These are phyloP conservation scores for Erythrobasidium yunnanense DNA, from an alignment of 768 basidiomycete genomes.

Conservation along the genomic window DNA sequence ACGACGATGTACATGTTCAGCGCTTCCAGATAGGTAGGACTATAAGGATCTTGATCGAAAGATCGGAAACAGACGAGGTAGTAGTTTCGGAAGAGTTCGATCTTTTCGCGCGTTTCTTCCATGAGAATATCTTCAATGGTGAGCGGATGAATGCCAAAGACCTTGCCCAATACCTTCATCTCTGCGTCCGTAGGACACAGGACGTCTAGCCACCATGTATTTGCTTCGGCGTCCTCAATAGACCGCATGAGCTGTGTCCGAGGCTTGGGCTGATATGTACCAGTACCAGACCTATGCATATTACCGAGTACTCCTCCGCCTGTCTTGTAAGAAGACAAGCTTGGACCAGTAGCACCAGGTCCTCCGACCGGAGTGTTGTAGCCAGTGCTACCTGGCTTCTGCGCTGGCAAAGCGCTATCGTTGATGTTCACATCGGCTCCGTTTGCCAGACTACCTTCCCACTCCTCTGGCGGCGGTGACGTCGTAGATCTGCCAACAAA, in stretches of 20 bases:
- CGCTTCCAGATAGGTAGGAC: constrained; percentile 91
- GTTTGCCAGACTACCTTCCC: constrained; percentile 11
- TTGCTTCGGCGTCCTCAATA: constrained; percentile 53
- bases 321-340: constrained; percentile 13
- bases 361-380: constrained; percentile 31
- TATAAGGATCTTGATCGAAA: constrained; percentile 97
- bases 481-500: constrained; percentile 47
- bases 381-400: constrained; percentile 11
- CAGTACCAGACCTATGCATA: too few species aligned
- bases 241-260: constrained; percentile 24
- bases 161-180: constrained; percentile 93
- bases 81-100: constrained; percentile 96
- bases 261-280: background rate
- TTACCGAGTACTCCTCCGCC: background rate
- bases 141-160: constrained; percentile 89
- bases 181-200: constrained; percentile 90
- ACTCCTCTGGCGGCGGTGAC: constrained; percentile 16
- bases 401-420: background rate
- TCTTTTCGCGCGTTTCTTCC: constrained; percentile 99
- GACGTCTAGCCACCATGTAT: constrained; percentile 96
- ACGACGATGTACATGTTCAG: constrained; percentile 99
- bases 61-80: constrained; percentile 98
- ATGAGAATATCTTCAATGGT: constrained; percentile 99
- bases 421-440: background rate
- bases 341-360: background rate